Conservation (phyloP, 352 stramenopile species). For the Blastocystis sp. region DNA sequence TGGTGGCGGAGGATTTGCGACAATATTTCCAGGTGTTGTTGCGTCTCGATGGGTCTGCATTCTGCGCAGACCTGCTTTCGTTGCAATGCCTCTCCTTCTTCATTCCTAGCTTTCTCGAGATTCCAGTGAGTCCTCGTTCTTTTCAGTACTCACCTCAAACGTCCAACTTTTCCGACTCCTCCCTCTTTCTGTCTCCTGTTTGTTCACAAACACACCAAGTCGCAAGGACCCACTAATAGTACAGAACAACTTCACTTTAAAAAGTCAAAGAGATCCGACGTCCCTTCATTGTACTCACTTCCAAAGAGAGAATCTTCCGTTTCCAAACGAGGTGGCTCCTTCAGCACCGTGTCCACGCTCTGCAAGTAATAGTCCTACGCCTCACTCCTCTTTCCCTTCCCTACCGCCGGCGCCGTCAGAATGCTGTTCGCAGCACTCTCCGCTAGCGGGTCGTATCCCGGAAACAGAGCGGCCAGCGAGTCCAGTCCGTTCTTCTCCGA, state of each 20-base stretch:
- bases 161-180: not conserved
- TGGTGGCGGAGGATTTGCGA: constrained; percentile 10
- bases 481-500: not conserved
- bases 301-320: no score
- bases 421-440: no score
- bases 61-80: constrained; percentile 3
- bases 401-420: not conserved
- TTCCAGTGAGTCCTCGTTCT: not conserved
- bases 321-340: no score
- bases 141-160: not conserved
- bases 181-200: constrained; percentile 11
- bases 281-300: not conserved
- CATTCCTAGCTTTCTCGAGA: constrained; percentile 14
- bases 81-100: not conserved
- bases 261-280: constrained; percentile 13
- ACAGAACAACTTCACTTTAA: not conserved
- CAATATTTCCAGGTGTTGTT: constrained; percentile 28
- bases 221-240: not conserved
- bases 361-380: not conserved
- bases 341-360: not conserved
- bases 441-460: no score
- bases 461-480: not conserved
- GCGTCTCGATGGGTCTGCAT: constrained; percentile 10
- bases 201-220: not conserved
- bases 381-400: not conserved